phyloP scores from a whole-genome alignment of 2,329 filamentous ascomycete species.

The Paraconiothyrium sp. region DNA sequence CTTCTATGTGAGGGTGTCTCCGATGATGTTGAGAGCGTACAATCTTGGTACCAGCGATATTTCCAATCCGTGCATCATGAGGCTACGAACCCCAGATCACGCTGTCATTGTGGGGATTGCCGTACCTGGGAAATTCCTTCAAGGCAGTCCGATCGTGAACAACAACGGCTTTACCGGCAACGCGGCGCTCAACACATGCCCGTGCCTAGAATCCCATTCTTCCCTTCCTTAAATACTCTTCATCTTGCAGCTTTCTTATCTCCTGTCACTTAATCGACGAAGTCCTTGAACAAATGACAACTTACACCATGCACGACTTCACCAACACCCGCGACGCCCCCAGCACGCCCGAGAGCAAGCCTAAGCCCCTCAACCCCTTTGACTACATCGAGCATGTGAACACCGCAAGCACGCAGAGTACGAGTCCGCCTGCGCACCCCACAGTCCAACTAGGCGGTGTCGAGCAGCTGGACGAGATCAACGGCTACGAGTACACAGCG shows the following conservation, averaged over 20 bases:
- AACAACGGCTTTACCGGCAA: background rate
- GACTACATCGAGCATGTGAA: background rate
- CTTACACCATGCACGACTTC: background rate
- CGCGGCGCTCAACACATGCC: background rate
- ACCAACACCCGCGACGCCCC: background rate
- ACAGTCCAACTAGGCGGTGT: background rate
- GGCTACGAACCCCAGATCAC: background rate
- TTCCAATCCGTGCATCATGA: constrained; percentile 1
- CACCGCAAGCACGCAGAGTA: background rate
- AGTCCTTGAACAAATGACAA: background rate
- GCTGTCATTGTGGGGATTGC: background rate
- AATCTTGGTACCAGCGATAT: background rate
- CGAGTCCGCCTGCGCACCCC: background rate
- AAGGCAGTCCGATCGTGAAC: background rate
- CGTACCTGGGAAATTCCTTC: background rate
- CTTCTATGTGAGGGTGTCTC: background rate
- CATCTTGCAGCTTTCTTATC: no score
- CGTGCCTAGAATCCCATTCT: background rate
- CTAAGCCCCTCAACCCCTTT: background rate
- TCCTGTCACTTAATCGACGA: background rate
- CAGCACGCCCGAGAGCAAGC: background rate
- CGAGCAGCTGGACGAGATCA: constrained; percentile 21
- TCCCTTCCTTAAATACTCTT: background rate
- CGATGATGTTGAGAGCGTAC: background rate
- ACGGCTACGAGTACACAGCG: constrained; percentile 48